Evolutionary conservation across 345 rosid genomes (phyloP), one percentile per base, ranked within the genome.

Genomic region (Corchorus olitorius): DNA sequence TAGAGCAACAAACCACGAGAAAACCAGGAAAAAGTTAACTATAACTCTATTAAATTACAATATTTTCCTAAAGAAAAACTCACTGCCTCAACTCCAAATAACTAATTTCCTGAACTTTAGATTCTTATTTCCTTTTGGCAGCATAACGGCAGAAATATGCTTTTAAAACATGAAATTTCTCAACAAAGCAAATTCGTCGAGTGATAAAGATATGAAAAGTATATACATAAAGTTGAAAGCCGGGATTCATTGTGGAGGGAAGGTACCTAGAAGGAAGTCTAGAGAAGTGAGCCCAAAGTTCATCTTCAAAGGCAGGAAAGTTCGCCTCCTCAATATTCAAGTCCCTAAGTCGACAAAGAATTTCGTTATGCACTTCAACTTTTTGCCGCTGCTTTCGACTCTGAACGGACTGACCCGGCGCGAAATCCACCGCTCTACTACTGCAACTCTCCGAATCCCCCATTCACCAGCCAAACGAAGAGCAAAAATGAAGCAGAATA

Each of bases 201-300:
- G 34, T 59, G 27, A n/a, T 19, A 41, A 13, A 20, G 53, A 62
- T 27, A 53, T 8, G 22, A 50, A 45, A 65, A 71, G 12, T 10
- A 71, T 71, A 67, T 6, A 9, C 19, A 63, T 59, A 50, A 34
- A 65, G n/a, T 8, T 8, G 2, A 75, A 20, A 15, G 27, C 17
- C 12, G 50, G 59, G 62, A 55, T 64, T 62, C 22, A 27, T 20
- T 56, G 52, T 17, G 16, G 33, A 39, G 17, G 54, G 12, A 9
- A 17, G 19, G 22, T 78, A 89, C 95, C 93, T 78, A 27, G 79
- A 50, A 8, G 91, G 90, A 46, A 91, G 89, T 64, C 87, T 79
- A 61, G 49, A n/a, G 73, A 91, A 89, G 78, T 89, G 95, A 74
- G 80, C 73, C 93, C 88, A 85, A 19, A 91, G 91, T 56, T 89